These are phyloP conservation scores for Phascolomyces articulosus DNA, from an alignment of 371 early-diverging fungal genomes.

Conservation along the genomic window DNA sequence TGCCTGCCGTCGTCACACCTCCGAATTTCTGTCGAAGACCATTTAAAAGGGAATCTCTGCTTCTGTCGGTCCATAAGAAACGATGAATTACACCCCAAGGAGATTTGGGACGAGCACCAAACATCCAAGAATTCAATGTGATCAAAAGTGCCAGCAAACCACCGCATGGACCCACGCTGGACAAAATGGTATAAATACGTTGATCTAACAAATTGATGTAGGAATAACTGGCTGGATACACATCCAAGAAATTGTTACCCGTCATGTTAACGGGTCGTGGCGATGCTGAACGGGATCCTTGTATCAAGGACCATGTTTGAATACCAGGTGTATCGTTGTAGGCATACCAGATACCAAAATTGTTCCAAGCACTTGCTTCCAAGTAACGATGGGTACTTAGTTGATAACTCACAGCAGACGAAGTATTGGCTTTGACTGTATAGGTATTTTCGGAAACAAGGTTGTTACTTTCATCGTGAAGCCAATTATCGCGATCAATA, in stretches of 20 bases:
- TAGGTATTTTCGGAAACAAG: constrained; percentile 2
- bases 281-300: background rate
- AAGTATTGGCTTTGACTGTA: constrained; percentile 1
- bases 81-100: constrained; percentile 41
- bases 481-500: constrained; percentile 12
- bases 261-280: background rate
- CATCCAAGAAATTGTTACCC: constrained; percentile 9
- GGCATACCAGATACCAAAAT: constrained; percentile 22
- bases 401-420: constrained; percentile 18
- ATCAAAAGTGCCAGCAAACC: constrained; percentile 39
- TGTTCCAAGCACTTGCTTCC: constrained; percentile 24
- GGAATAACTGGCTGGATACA: background rate
- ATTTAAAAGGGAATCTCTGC: constrained; percentile 9
- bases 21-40: constrained; percentile 17
- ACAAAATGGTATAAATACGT: constrained; percentile 22
- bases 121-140: constrained; percentile 30
- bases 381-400: constrained; percentile 20
- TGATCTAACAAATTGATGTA: constrained; percentile 17
- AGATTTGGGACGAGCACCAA: constrained; percentile 36
- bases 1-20: background rate
- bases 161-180: constrained; percentile 29
- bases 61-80: constrained; percentile 25
- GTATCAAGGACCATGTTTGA: background rate
- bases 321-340: constrained; percentile 16
- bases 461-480: constrained; percentile 26